Evolutionary conservation across 768 basidiomycete genomes (phyloP).

Genomic region (Podaxis mareebaensis): DNA sequence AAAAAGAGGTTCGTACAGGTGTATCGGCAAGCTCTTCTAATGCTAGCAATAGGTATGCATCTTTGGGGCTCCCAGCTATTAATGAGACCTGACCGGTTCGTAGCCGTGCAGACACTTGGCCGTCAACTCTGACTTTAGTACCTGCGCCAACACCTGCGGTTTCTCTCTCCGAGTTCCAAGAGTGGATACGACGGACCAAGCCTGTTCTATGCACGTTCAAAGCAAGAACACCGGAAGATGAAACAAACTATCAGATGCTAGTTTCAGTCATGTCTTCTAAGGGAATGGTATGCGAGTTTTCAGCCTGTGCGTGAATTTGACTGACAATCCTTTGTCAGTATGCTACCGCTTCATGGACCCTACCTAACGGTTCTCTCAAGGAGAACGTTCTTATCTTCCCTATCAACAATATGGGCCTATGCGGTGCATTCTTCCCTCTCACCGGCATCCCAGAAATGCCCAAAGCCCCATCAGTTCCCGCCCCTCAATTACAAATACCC

Average conservation of each 20-base stretch:
- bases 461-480: slow-evolving; percentile 22
- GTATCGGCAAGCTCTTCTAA: slow-evolving; percentile 34
- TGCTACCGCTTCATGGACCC: slow-evolving; percentile 51
- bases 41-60: slow-evolving; percentile 34
- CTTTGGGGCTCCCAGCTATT: not conserved
- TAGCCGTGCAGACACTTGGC: slow-evolving; percentile 60
- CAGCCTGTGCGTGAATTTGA: not conserved
- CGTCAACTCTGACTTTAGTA: slow-evolving; percentile 39
- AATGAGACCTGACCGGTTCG: not conserved
- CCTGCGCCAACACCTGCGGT: slow-evolving; percentile 43
- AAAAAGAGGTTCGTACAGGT: slow-evolving; percentile 45
- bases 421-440: slow-evolving; percentile 50
- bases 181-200: slow-evolving; percentile 48
- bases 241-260: slow-evolving; percentile 42
- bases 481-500: slow-evolving; percentile 14
- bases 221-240: slow-evolving; percentile 22
- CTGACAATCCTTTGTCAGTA: slow-evolving; percentile 34
- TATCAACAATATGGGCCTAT: slow-evolving; percentile 29
- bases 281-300: slow-evolving; percentile 41
- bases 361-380: slow-evolving; percentile 41
- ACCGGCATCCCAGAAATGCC: slow-evolving; percentile 56
- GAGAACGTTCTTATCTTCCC: slow-evolving; percentile 52
- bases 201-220: slow-evolving; percentile 44
- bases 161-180: slow-evolving; percentile 37
- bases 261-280: slow-evolving; percentile 41